These are phyloP conservation scores for Nakazawaea laoshanensis DNA, from an alignment of 805 yeast species.

Conservation along the genomic window DNA sequence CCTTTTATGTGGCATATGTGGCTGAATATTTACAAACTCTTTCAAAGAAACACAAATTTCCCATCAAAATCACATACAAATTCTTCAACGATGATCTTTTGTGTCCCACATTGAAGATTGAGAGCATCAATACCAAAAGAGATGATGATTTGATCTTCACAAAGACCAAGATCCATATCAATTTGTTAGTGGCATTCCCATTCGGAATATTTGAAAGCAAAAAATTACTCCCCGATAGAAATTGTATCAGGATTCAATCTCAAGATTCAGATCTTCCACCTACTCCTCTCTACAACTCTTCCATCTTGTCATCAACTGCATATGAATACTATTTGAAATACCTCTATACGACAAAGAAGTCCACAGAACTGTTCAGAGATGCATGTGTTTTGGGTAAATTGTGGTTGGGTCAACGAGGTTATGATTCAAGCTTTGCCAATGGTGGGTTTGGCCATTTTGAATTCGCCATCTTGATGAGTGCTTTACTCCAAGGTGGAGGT, in stretches of 20 bases:
- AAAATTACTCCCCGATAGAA: constrained; percentile 72
- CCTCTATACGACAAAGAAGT: constrained; percentile 65
- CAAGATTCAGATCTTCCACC: constrained; percentile 40
- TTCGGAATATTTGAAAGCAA: constrained; percentile 61
- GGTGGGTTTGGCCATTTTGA: constrained; percentile 92
- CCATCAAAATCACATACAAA: constrained; percentile 53
- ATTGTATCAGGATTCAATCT: constrained; percentile 68
- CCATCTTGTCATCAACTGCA: constrained; percentile 62
- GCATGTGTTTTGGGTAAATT: constrained; percentile 82
- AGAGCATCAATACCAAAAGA: constrained; percentile 41
- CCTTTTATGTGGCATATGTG: constrained; percentile 77
- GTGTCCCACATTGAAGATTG: constrained; percentile 64
- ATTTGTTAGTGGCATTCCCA: constrained; percentile 69
- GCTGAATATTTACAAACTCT: constrained; percentile 53
- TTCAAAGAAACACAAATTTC: constrained; percentile 47
- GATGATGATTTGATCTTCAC: constrained; percentile 47
- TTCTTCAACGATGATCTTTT: constrained; percentile 70
- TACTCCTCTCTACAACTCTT: constrained; percentile 83
- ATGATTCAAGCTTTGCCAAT: constrained; percentile 48
- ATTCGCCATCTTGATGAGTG: constrained; percentile 73
- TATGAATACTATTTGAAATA: constrained; percentile 66
- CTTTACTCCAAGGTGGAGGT: constrained; percentile 80
- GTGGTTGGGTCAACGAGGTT: constrained; percentile 87
- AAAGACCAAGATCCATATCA: constrained; percentile 63
- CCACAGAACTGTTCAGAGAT: constrained; percentile 75